Percentiles rank a stretch among this genome's conserved stretches.
Conservation (phyloP, 495 filamentous ascomycete genomes). For the Penicillium ochrochloron region DNA sequence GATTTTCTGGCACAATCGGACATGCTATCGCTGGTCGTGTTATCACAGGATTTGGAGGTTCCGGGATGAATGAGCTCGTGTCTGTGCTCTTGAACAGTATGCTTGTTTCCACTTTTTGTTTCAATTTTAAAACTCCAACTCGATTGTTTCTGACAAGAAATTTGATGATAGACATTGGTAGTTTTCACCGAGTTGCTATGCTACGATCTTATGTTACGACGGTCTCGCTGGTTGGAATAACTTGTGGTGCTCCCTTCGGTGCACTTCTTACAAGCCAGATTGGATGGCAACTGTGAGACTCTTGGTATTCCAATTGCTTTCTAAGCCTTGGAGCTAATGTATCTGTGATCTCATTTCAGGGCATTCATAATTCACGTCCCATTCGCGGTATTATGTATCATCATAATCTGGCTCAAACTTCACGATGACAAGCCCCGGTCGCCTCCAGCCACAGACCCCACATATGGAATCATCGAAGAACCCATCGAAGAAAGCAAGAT, state of each 20-base stretch:
- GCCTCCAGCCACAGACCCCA: background rate
- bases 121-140: background rate
- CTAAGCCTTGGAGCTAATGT: background rate
- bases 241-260: background rate
- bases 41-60: background rate
- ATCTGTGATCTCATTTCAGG: background rate
- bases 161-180: background rate
- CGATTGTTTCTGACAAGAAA: background rate
- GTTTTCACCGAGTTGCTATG: background rate
- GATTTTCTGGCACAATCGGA: background rate
- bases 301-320: background rate
- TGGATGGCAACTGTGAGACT: background rate
- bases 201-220: background rate
- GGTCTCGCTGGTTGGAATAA: background rate
- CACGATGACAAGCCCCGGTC: background rate
- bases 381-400: background rate
- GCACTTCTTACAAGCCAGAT: background rate
- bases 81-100: background rate
- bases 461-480: background rate
- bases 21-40: background rate
- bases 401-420: background rate
- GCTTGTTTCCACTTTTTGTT: background rate
- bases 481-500: background rate
- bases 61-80: background rate
- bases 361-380: background rate